phyloP scores from a whole-genome alignment of 371 early-diverging fungal species.

The Amoeboradix gromovi region DNA sequence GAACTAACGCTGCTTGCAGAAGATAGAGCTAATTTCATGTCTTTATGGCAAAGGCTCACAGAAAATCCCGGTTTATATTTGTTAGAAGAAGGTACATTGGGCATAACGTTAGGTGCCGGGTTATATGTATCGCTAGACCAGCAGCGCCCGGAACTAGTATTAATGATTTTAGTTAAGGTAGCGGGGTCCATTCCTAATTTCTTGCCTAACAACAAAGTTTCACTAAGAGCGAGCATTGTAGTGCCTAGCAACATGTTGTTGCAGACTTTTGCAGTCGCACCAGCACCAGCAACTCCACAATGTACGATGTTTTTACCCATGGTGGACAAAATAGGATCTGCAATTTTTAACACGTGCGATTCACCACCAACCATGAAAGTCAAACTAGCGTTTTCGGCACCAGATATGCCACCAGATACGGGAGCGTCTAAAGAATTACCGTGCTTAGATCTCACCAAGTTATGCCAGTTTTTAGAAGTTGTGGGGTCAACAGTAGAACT shows the following conservation, averaged over 20 bases:
- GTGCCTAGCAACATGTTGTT: constrained; percentile 86
- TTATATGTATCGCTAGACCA: constrained; percentile 46
- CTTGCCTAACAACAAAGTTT: constrained; percentile 63
- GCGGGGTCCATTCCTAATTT: constrained; percentile 64
- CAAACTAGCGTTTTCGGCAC: constrained; percentile 63
- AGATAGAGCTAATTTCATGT: constrained; percentile 55
- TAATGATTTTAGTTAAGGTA: constrained; percentile 49
- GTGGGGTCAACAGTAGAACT: constrained; percentile 65
- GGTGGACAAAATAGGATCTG: constrained; percentile 21
- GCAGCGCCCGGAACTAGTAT: constrained; percentile 48
- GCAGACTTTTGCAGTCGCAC: constrained; percentile 80
- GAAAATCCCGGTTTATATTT: constrained; percentile 75
- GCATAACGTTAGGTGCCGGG: constrained; percentile 55
- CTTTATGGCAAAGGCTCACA: constrained; percentile 65
- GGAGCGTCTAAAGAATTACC: constrained; percentile 68
- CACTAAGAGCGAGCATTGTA: constrained; percentile 67
- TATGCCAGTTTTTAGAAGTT: constrained; percentile 30
- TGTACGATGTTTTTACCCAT: constrained; percentile 86
- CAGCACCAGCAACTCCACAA: constrained; percentile 59
- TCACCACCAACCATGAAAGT: constrained; percentile 89
- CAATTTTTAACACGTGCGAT: constrained; percentile 19
- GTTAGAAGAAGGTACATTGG: constrained; percentile 46
- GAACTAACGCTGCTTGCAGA: constrained; percentile 49
- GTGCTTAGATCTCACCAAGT: constrained; percentile 19
- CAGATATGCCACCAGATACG: constrained; percentile 64